Percentiles rank a stretch among this genome's conserved stretches.
Conservation (phyloP, 1,139 yeast genomes). For the Taphrina confusa region DNA sequence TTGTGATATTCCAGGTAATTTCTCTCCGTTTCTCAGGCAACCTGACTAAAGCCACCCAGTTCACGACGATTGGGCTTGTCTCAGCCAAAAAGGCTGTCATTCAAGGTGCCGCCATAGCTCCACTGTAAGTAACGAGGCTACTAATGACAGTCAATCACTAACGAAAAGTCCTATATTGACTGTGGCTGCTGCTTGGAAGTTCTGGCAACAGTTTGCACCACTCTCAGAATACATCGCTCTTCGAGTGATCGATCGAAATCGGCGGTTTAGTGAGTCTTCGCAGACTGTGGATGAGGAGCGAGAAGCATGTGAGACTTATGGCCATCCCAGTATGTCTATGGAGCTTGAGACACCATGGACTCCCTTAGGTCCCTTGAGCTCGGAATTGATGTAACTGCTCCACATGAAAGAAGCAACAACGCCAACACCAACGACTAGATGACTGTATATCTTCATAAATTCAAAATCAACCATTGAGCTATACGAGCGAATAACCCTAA, state of each 20-base stretch:
- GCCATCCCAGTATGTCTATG: conserved; percentile 56
- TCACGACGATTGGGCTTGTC: conserved; percentile 27
- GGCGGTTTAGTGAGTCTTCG: conserved; percentile 33
- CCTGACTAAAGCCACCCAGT: conserved; percentile 2
- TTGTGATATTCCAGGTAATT: conserved; percentile 78
- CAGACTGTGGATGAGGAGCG: conserved; percentile 66
- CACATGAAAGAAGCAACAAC: background rate
- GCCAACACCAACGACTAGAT: too few species aligned
- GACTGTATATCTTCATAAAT: too few species aligned
- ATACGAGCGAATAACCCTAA: too few species aligned
- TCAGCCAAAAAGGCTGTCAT: conserved; percentile 21
- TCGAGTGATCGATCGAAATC: conserved; percentile 54
- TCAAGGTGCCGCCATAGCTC: conserved; percentile 20
- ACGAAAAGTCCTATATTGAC: conserved; percentile 57
- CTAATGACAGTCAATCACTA: background rate
- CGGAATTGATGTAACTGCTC: conserved; percentile 6
- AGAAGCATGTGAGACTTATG: conserved; percentile 67
- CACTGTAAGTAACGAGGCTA: conserved; percentile 7
- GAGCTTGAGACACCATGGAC: conserved; percentile 29
- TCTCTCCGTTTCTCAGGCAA: background rate
- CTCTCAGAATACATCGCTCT: conserved; percentile 82
- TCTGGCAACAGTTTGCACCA: conserved; percentile 78
- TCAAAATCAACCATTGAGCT: too few species aligned
- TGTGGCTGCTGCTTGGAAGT: conserved; percentile 64
- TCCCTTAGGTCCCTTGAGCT: conserved; percentile 10